Base-by-base conservation (phyloP, 208 protist genomes). In the Trypanosoma rangeli region DNA sequence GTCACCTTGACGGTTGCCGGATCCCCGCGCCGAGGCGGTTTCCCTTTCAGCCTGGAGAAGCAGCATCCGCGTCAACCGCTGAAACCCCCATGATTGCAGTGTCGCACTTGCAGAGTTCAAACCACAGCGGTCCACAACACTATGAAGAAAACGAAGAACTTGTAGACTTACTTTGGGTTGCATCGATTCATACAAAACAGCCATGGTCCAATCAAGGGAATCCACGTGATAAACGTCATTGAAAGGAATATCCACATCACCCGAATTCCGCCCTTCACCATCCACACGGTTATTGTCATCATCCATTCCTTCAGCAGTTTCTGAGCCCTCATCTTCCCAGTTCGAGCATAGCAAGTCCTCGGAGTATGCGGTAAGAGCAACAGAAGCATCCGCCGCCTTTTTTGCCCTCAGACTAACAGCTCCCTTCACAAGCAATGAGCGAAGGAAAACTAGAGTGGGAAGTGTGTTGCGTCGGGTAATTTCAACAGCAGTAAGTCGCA, bases 171-270 rank as follows among this genome's bases (percentile, higher is more conserved):
- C 84, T 78, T 24, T 76, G 44, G 39, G 80, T 44, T 70, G 62
- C 61, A 31, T 82, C 18, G n/a, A 82, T 60, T 7, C 76, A 73
- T 0, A 79, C 28, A 49, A 74, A 66, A 94, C 58, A 8, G 83
- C 84, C 22, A 94, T 79, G 18, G 73, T 79, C 67, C 87, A 92
- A 57, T 94, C 89, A 56, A 92, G 72, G 9, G 82, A 55, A 70
- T 73, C 79, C 20, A 94, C 74, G 20, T 72, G 35, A 8, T 66
- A 46, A 55, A 13, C 70, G 55, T 52, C 84, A 42, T 55, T 69
- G 18, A 24, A 58, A 31, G 54, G 62, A 63, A 75, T 69, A 37
- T 60, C 29, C 18, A 31, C 61, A 28, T 18, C 18, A 65, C 52
- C 28, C 8, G 15, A 22, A 60, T n/a, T 46, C 13, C 8, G 5